Evolutionary conservation across 1,284 basidiomycete genomes (phyloP).

Genomic region (Pyrrhoderma noxium): DNA sequence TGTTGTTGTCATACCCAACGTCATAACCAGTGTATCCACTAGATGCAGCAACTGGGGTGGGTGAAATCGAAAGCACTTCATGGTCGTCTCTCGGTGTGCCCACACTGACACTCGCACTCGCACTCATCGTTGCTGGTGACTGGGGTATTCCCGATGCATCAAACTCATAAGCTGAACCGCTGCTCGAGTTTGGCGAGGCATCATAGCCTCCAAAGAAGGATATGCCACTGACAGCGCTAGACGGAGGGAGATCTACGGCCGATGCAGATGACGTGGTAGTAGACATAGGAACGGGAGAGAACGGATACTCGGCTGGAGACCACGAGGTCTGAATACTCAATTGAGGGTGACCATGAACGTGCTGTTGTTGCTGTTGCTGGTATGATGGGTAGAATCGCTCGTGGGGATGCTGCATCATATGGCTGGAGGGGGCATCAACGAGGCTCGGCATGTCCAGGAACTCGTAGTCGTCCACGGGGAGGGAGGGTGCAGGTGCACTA

Average conservation of each 20-base stretch:
- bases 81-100: too few relatives aligned
- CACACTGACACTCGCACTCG: background rate
- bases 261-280: constrained; percentile 1
- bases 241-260: constrained; percentile 1
- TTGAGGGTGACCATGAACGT: background rate
- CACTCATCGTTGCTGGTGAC: background rate
- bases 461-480: constrained; percentile 2
- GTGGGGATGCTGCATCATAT: too few relatives aligned
- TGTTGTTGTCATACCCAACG: too few relatives aligned
- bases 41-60: too few relatives aligned
- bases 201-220: background rate
- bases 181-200: background rate
- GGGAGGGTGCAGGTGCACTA: background rate
- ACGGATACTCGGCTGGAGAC: background rate
- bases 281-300: background rate
- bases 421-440: background rate
- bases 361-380: constrained; percentile 1
- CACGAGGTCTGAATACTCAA: constrained; percentile 9
- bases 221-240: constrained; percentile 4
- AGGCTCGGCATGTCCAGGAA: constrained; percentile 3
- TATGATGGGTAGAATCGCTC: background rate
- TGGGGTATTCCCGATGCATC: background rate
- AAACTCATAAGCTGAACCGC: background rate
- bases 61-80: too few relatives aligned
- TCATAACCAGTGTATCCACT: too few relatives aligned